These are phyloP conservation scores for Cornus controversa DNA, from an alignment of 148 eudicot species.

Conservation along the genomic window DNA sequence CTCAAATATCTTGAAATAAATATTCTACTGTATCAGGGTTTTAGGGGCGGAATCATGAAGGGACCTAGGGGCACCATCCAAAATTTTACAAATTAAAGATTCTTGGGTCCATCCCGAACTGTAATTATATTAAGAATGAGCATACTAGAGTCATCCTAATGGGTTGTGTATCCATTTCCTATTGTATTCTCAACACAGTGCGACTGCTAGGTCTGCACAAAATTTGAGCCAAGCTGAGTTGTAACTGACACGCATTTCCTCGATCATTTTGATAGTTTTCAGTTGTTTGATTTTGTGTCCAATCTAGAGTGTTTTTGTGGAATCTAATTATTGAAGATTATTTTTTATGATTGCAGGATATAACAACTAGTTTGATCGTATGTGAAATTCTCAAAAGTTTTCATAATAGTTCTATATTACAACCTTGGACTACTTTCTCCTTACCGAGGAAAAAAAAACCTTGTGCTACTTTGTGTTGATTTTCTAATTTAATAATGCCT, in stretches of 20 bases:
- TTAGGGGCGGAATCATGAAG: too few relatives aligned
- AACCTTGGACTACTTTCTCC: neutral
- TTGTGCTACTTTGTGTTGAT: neutral
- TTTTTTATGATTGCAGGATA: too few relatives aligned
- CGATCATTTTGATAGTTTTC: neutral
- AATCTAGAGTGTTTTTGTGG: neutral
- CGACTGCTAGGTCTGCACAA: too few relatives aligned
- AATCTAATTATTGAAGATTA: neutral
- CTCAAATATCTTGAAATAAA: too few relatives aligned
- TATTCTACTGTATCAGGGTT: too few relatives aligned
- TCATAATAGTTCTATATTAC: neutral
- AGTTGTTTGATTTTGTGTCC: neutral
- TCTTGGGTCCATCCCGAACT: too few relatives aligned
- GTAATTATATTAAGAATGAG: neutral
- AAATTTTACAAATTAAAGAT: too few relatives aligned
- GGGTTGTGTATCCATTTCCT: neutral
- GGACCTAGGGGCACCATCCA: too few relatives aligned
- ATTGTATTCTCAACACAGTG: neutral
- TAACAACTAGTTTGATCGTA: neutral
- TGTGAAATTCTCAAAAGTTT: neutral
- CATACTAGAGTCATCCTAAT: neutral
- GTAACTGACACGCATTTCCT: too few relatives aligned
- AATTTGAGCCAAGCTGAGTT: too few relatives aligned
- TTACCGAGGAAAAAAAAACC: too few relatives aligned
- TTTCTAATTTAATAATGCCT: neutral